Evolutionary conservation across 2,329 filamentous ascomycete species (phyloP).

Genomic region (Fusarium sp.): DNA sequence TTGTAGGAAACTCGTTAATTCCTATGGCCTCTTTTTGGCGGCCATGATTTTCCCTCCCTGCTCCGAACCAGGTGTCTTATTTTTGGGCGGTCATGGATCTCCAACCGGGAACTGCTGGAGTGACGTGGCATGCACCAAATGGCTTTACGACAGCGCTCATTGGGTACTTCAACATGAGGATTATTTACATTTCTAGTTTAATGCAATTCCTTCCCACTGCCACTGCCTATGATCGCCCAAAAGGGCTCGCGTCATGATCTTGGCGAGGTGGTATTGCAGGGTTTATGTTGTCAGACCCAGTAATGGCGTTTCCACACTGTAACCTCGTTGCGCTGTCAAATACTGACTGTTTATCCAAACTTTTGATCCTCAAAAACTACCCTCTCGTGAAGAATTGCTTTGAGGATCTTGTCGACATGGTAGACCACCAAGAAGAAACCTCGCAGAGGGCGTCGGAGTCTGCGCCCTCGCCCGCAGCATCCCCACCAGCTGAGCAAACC

Average conservation of each 20-base stretch:
- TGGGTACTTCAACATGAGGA: neutral
- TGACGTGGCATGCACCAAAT: neutral
- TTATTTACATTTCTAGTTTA: neutral
- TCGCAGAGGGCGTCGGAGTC: neutral
- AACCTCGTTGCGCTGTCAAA: neutral
- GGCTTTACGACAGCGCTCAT: neutral
- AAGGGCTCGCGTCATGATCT: neutral
- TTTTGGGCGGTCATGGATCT: no score
- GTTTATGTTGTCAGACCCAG: neutral
- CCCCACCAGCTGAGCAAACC: neutral
- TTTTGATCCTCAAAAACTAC: neutral
- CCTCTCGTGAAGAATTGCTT: neutral
- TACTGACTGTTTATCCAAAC: neutral
- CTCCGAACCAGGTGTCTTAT: no score
- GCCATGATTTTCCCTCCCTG: no score
- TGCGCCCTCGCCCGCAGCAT: accelerated
- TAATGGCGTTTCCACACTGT: neutral
- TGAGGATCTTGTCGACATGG: accelerated
- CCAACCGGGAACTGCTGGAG: neutral
- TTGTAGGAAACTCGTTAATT: no score
- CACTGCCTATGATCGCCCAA: neutral
- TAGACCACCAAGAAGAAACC: neutral
- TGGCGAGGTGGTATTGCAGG: neutral
- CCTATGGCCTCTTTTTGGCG: no score
- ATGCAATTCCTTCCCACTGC: neutral